Evolutionary conservation across 345 rosid species (phyloP).

Genomic region (Citrus sinensis): DVS_A1.0 CM039169.1:1166501-1167000

Average conservation of each 20-base stretch:
- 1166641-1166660: not conserved
- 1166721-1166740: not conserved
- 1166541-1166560: conserved; percentile 66
- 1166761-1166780: not conserved
- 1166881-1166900: not conserved
- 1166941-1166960: conserved; percentile 20
- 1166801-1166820: not conserved
- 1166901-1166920: not conserved
- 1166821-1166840: not conserved
- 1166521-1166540: conserved; percentile 61
- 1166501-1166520: conserved; percentile 39
- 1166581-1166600: conserved; percentile 32
- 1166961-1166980: conserved; percentile 30
- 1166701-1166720: not conserved
- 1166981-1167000: not conserved
- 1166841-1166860: not conserved
- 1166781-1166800: not conserved
- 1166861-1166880: not conserved
- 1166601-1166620: conserved; percentile 2
- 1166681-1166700: not conserved
- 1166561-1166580: conserved; percentile 54
- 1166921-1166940: not conserved
- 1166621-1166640: conserved; percentile 13
- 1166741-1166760: not conserved
- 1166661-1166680: not conserved